A percentile compares a stretch with the other conserved stretches of the same genome.
phyloP scores from a whole-genome alignment of 1,139 yeast species.

The Sugiyamaella paludigena region DNA sequence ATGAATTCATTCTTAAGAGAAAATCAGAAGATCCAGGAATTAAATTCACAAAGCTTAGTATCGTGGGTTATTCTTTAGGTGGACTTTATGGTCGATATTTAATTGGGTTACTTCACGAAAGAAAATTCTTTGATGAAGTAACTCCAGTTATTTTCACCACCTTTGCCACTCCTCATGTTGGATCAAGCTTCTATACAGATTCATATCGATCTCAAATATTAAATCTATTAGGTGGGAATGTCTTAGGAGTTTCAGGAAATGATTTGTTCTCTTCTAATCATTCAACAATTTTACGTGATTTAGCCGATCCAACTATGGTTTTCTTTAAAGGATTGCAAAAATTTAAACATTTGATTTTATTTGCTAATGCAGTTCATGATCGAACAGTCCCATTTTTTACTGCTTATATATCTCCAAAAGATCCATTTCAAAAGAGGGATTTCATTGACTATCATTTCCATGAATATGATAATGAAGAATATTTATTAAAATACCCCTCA shows the following conservation, averaged over 20 bases:
- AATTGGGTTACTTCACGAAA: slow-evolving; percentile 60
- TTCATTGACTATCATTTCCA: slow-evolving; percentile 26
- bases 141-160: slow-evolving; percentile 67
- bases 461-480: slow-evolving; percentile 15
- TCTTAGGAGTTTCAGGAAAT: slow-evolving; percentile 71
- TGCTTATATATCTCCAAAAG: slow-evolving; percentile 46
- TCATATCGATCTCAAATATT: slow-evolving; percentile 47
- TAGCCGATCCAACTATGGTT: slow-evolving; percentile 55
- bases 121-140: slow-evolving; percentile 56
- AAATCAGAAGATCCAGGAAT: slow-evolving; percentile 14
- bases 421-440: slow-evolving; percentile 44
- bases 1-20: slow-evolving; percentile 15
- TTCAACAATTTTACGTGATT: slow-evolving; percentile 41
- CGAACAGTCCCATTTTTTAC: slow-evolving; percentile 59
- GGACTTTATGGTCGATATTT: slow-evolving; percentile 60
- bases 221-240: slow-evolving; percentile 57
- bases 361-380: slow-evolving; percentile 80
- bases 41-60: slow-evolving; percentile 40
- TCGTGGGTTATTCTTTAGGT: slow-evolving; percentile 56
- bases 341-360: slow-evolving; percentile 56
- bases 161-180: slow-evolving; percentile 90
- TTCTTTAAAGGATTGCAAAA: slow-evolving; percentile 54
- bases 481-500: slow-evolving; percentile 1
- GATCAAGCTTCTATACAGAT: slow-evolving; percentile 50
- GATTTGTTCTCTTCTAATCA: slow-evolving; percentile 60